These are phyloP conservation scores for Lumnitzera littorea DNA, from an alignment of 345 rosid species.

Conservation along the genomic window DNA sequence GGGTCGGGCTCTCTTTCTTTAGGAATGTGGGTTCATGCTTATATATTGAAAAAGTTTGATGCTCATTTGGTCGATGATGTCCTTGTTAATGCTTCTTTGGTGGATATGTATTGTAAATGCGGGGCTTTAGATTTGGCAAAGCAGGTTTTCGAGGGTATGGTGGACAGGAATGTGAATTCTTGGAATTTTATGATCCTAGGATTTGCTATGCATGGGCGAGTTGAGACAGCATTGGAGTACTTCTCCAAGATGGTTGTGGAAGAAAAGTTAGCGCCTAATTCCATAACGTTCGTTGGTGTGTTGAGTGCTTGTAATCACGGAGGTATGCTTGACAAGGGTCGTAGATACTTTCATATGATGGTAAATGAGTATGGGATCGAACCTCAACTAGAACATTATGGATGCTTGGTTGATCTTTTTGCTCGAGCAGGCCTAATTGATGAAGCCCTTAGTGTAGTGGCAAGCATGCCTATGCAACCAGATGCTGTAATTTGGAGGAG, in stretches of 20 bases:
- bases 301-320: conserved; percentile 65
- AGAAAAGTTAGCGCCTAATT: conserved; percentile 37
- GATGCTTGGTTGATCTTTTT: conserved; percentile 66
- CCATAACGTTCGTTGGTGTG: conserved; percentile 58
- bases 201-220: conserved; percentile 65
- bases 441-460: conserved; percentile 58
- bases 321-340: conserved; percentile 59
- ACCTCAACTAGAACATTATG: conserved; percentile 73
- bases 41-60: conserved; percentile 34
- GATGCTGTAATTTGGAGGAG: conserved; percentile 83
- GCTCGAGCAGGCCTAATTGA: conserved; percentile 66
- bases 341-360: conserved; percentile 56
- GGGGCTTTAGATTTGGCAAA: conserved; percentile 51
- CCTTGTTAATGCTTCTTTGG: conserved; percentile 51
- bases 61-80: conserved; percentile 27
- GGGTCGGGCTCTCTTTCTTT: conserved; percentile 57
- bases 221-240: conserved; percentile 37
- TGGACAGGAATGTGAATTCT: conserved; percentile 47
- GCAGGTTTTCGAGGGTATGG: conserved; percentile 61
- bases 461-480: conserved; percentile 62
- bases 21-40: conserved; percentile 74
- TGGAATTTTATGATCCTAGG: conserved; percentile 81
- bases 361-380: conserved; percentile 38
- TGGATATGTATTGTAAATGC: conserved; percentile 83
- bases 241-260: conserved; percentile 36